Conservation (phyloP, 73 alveolate species). For the Paramecium primaurelia region DNA sequence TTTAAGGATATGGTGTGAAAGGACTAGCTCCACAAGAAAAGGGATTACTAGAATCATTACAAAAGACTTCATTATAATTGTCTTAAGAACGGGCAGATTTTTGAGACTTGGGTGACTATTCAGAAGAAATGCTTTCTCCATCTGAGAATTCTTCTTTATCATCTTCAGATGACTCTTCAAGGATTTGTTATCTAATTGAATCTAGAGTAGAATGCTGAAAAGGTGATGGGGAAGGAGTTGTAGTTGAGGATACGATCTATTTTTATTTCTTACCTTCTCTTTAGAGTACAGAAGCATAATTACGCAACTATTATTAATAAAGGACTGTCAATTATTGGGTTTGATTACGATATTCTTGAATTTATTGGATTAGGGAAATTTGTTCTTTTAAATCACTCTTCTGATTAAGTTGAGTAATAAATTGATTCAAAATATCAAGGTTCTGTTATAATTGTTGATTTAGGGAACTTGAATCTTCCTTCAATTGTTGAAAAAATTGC, state of each 20-base stretch:
- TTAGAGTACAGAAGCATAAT: conserved; percentile 17
- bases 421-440: background rate
- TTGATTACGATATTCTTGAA: conserved; percentile 33
- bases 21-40: background rate
- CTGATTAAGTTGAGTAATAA: background rate
- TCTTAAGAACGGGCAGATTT: background rate
- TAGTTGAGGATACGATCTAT: background rate
- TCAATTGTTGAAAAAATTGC: background rate
- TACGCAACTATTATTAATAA: background rate
- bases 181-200: background rate
- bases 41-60: background rate
- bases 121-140: background rate
- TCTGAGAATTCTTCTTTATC: background rate
- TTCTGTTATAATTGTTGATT: background rate
- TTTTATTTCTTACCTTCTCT: conserved; percentile 32
- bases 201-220: background rate
- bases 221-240: conserved; percentile 5
- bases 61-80: conserved; percentile 19
- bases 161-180: conserved; percentile 4
- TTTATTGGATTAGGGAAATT: background rate
- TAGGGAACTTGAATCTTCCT: background rate
- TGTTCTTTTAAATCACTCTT: background rate
- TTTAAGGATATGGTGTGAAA: background rate
- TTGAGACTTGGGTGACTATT: background rate
- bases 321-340: conserved; percentile 22